Conservation (phyloP, 2,329 filamentous ascomycete genomes). For the Botrytis byssoidea region DNA sequence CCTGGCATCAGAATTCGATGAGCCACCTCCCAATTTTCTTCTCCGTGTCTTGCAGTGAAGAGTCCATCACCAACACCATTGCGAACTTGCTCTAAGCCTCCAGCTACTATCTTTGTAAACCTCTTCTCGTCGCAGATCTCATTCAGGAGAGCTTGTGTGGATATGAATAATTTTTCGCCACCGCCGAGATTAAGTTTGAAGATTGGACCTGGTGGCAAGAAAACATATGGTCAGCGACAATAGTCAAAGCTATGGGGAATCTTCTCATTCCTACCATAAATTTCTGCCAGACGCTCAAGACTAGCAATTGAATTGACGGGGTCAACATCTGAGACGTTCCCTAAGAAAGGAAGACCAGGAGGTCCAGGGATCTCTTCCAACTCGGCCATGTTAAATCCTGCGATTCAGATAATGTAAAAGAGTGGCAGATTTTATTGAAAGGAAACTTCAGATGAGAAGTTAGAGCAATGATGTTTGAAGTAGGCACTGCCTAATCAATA, state of each 20-base stretch:
- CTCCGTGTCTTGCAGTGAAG: slow-evolving; percentile 56
- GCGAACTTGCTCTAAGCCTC: slow-evolving; percentile 54
- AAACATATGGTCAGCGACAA: neutral
- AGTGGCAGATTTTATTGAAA: neutral
- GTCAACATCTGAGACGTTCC: slow-evolving; percentile 58
- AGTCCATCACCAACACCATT: slow-evolving; percentile 63
- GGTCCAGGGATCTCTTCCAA: slow-evolving; percentile 27
- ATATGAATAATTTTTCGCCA: slow-evolving; percentile 49
- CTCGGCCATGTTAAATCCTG: slow-evolving; percentile 22
- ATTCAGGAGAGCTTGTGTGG: slow-evolving; percentile 55
- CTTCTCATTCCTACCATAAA: slow-evolving; percentile 53
- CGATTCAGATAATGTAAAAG: neutral
- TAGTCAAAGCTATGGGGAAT: neutral
- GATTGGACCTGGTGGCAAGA: slow-evolving; percentile 45
- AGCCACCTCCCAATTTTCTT: slow-evolving; percentile 65
- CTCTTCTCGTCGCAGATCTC: slow-evolving; percentile 63
- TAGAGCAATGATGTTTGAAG: neutral
- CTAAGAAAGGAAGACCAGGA: slow-evolving; percentile 26
- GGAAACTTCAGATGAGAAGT: neutral
- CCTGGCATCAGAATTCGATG: slow-evolving; percentile 61
- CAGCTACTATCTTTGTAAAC: slow-evolving; percentile 59
- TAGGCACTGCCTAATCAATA: neutral
- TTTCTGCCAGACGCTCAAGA: slow-evolving; percentile 57
- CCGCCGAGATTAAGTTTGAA: slow-evolving; percentile 55
- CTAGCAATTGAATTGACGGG: slow-evolving; percentile 55